phyloP scores from a whole-genome alignment of 2,329 filamentous ascomycete species.

The Cladosporium sp. region DNA sequence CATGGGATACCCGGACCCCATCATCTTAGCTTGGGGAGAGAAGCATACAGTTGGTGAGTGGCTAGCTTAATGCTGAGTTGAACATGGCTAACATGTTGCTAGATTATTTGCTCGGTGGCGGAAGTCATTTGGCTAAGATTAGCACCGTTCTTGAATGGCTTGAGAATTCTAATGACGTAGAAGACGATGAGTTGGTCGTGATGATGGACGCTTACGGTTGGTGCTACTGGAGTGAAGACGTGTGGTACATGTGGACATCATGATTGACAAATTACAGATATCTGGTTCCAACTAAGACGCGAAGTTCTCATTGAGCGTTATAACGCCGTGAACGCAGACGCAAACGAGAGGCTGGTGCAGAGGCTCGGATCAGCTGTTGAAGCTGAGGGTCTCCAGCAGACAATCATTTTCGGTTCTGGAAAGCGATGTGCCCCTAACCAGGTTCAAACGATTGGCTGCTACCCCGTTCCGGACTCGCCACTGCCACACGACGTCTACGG shows the following conservation, averaged over 20 bases:
- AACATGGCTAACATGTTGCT: not conserved
- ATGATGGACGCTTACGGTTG: constrained; percentile 27
- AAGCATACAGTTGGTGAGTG: not conserved
- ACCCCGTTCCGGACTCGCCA: constrained; percentile 47
- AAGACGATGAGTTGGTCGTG: constrained; percentile 22
- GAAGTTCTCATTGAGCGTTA: constrained; percentile 23
- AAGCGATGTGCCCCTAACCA: constrained; percentile 48
- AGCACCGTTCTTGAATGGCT: constrained; percentile 24
- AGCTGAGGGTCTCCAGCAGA: constrained; percentile 42
- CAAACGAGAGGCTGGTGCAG: constrained; percentile 44
- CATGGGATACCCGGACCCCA: constrained; percentile 20
- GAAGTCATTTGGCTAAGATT: constrained; percentile 26
- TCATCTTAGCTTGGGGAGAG: constrained; percentile 14
- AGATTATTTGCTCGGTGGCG: constrained; percentile 11
- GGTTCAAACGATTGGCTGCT: constrained; percentile 44
- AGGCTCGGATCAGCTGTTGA: constrained; percentile 16
- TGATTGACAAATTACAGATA: constrained; percentile 16
- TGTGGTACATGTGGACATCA: not conserved
- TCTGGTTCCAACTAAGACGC: constrained; percentile 24
- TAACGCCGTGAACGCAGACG: constrained; percentile 19
- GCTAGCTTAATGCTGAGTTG: not conserved
- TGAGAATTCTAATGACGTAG: not conserved
- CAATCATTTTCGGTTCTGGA: constrained; percentile 52
- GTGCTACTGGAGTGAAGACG: not conserved
- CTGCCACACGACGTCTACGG: constrained; percentile 46